phyloP scores from a whole-genome alignment of 2,329 filamentous ascomycete species.

The Raffaelea deltoideospora region DNA sequence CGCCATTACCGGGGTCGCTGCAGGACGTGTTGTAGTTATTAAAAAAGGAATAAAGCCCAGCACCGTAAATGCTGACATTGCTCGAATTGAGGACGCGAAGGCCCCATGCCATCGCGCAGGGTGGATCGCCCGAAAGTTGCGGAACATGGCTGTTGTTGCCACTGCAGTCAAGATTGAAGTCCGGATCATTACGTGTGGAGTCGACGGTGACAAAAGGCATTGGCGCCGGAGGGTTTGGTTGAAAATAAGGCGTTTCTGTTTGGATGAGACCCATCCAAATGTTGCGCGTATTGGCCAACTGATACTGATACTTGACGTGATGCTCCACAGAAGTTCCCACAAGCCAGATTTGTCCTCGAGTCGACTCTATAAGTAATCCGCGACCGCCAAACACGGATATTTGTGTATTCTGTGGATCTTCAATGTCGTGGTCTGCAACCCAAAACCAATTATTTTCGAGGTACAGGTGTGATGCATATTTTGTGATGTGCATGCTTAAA shows the following conservation, averaged over 20 bases:
- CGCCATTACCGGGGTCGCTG: slow-evolving; percentile 18
- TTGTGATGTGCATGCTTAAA: slow-evolving; percentile 27
- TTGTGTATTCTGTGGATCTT: slow-evolving; percentile 17
- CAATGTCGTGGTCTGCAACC: slow-evolving; percentile 36
- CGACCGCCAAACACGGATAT: slow-evolving; percentile 18
- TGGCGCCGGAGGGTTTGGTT: slow-evolving; percentile 39
- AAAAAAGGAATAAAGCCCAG: slow-evolving; percentile 46
- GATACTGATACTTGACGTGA: slow-evolving; percentile 47
- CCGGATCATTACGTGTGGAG: slow-evolving; percentile 25
- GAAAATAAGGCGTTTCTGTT: slow-evolving; percentile 54
- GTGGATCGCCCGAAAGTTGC: slow-evolving; percentile 12
- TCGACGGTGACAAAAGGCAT: slow-evolving; percentile 30
- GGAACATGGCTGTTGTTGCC: neutral
- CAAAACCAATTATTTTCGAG: slow-evolving; percentile 36
- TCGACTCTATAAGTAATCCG: slow-evolving; percentile 21
- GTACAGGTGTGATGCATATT: slow-evolving; percentile 20
- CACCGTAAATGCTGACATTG: slow-evolving; percentile 39
- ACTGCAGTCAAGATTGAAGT: slow-evolving; percentile 29
- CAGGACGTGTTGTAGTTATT: slow-evolving; percentile 36
- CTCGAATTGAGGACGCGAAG: slow-evolving; percentile 39
- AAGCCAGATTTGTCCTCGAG: slow-evolving; percentile 33
- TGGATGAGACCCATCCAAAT: slow-evolving; percentile 47
- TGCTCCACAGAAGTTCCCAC: slow-evolving; percentile 47
- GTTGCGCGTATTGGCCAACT: slow-evolving; percentile 39
- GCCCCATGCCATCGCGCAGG: slow-evolving; percentile 46